Conservation (phyloP, 345 rosid species). For the Linum lewisii region DNA sequence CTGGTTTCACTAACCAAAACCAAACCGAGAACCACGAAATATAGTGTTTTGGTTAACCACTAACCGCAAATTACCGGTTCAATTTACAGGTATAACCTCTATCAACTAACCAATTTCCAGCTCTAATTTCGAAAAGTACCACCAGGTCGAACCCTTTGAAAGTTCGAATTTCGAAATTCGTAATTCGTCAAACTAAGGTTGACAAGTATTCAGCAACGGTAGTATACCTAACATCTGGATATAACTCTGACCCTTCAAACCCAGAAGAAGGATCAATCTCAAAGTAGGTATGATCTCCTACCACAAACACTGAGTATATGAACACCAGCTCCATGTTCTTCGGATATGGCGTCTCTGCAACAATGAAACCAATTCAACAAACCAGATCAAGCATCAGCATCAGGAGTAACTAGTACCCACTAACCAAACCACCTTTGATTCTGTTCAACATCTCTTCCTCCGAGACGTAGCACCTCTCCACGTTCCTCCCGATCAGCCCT, state of each 20-base stretch:
- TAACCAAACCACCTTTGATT: slow-evolving; percentile 43
- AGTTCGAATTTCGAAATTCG: not conserved
- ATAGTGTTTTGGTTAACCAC: no score
- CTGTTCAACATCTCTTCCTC: slow-evolving; percentile 52
- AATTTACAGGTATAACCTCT: no score
- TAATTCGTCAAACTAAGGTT: slow-evolving; percentile 24
- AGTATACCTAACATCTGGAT: slow-evolving; percentile 42
- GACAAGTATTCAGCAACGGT: slow-evolving; percentile 34
- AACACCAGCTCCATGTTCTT: slow-evolving; percentile 37
- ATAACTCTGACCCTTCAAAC: slow-evolving; percentile 36
- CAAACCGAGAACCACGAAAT: no score
- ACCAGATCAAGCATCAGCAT: not conserved
- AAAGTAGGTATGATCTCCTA: slow-evolving; percentile 52
- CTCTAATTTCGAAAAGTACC: no score
- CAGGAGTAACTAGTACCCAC: not conserved
- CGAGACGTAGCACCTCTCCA: slow-evolving; percentile 38
- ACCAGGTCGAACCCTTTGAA: not conserved
- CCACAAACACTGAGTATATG: slow-evolving; percentile 41
- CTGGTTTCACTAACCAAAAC: no score
- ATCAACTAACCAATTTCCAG: no score
- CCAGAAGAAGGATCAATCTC: slow-evolving; percentile 31
- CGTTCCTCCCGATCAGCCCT: slow-evolving; percentile 47
- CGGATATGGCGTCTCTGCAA: slow-evolving; percentile 54
- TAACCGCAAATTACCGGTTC: no score
- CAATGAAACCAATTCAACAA: not conserved